Conservation (phyloP, 139 green algal genomes). For the Asterochloris erici region DNA sequence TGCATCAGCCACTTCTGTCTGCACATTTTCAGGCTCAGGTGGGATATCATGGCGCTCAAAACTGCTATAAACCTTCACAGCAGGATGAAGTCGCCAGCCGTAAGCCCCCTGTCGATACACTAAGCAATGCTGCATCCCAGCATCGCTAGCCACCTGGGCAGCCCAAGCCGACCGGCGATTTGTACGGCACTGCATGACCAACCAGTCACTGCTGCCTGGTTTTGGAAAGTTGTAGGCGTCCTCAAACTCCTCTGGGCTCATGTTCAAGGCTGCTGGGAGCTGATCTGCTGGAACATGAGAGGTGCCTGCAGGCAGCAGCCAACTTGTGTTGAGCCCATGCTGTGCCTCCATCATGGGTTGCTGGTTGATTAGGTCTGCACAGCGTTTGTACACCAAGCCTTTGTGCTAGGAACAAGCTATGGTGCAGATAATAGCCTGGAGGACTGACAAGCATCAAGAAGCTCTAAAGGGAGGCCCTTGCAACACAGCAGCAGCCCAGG, state of each 20-base stretch:
- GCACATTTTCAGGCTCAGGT: constrained; percentile 40
- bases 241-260: constrained; percentile 33
- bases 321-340: not conserved
- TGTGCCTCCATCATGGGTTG: not conserved
- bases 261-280: constrained; percentile 36
- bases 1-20: no score
- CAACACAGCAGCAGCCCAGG: not conserved
- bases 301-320: not conserved
- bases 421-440: not conserved
- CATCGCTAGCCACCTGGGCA: constrained; percentile 53
- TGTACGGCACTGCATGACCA: constrained; percentile 58
- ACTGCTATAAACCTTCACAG: constrained; percentile 50
- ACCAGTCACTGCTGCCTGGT: constrained; percentile 23
- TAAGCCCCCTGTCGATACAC: constrained; percentile 52
- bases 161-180: constrained; percentile 54
- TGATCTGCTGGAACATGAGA: constrained; percentile 43
- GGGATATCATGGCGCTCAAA: constrained; percentile 45
- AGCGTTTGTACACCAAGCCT: not conserved
- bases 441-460: not conserved
- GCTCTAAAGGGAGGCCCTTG: not conserved
- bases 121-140: constrained; percentile 23
- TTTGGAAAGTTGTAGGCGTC: constrained; percentile 50
- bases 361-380: not conserved
- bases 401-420: not conserved
- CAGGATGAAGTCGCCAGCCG: constrained; percentile 51